Conservation (phyloP, 495 filamentous ascomycete genomes). For the Penicillium nucicola region DNA sequence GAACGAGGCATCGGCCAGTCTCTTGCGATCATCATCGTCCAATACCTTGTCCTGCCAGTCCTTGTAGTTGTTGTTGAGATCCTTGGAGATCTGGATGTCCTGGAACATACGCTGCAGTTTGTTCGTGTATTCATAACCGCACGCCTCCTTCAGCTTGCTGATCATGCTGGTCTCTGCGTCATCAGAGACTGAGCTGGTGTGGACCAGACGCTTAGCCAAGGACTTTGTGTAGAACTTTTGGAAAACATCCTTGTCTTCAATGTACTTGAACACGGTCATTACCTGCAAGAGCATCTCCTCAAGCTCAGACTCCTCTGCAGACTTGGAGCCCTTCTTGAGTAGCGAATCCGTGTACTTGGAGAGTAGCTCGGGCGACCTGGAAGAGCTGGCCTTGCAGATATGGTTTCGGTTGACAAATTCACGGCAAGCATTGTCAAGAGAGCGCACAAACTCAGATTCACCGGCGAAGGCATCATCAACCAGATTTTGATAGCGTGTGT, state of each 20-base stretch:
- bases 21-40: slow-evolving; percentile 58
- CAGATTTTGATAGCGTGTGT: slow-evolving; percentile 85
- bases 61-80: slow-evolving; percentile 85
- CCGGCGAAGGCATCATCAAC: slow-evolving; percentile 92
- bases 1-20: slow-evolving; percentile 71
- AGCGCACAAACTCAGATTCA: slow-evolving; percentile 95
- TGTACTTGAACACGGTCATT: slow-evolving; percentile 99
- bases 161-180: slow-evolving; percentile 99
- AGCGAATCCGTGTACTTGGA: slow-evolving; percentile 96
- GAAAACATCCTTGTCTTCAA: slow-evolving; percentile 99
- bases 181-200: slow-evolving; percentile 89
- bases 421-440: slow-evolving; percentile 93
- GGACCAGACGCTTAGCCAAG: slow-evolving; percentile 91
- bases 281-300: slow-evolving; percentile 90
- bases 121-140: slow-evolving; percentile 98
- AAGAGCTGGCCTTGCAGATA: slow-evolving; percentile 87
- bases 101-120: slow-evolving; percentile 99
- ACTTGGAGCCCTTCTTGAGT: slow-evolving; percentile 87
- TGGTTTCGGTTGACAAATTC: slow-evolving; percentile 98
- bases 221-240: slow-evolving; percentile 99
- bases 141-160: slow-evolving; percentile 97
- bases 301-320: slow-evolving; percentile 87
- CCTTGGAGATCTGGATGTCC: slow-evolving; percentile 97
- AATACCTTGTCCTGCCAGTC: slow-evolving; percentile 61
- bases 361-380: slow-evolving; percentile 88